A percentile compares a stretch with the other conserved stretches of the same genome.
Conservation (phyloP, 192 early-diverging fungal genomes). For the Coemansia sp. region DNA sequence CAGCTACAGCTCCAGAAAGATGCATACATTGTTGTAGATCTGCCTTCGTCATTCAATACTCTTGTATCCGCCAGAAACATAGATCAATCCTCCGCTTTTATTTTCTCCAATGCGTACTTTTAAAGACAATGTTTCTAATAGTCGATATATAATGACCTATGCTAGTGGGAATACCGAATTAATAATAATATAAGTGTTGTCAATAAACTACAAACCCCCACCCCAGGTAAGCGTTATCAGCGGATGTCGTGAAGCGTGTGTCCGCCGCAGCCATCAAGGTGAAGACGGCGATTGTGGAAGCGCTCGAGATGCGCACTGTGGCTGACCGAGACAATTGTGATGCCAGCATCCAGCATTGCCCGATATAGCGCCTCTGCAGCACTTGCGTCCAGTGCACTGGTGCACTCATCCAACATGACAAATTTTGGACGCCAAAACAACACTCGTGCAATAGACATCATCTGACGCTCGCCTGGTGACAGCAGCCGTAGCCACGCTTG, state of each 20-base stretch:
- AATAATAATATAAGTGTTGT: neutral
- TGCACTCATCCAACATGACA: slow-evolving; percentile 72
- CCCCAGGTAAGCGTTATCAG: neutral
- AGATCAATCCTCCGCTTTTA: no score
- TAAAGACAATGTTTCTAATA: neutral
- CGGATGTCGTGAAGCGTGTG: slow-evolving; percentile 15
- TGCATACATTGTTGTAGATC: neutral
- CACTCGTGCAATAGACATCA: slow-evolving; percentile 66
- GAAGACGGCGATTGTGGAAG: slow-evolving; percentile 54
- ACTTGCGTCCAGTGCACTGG: slow-evolving; percentile 62
- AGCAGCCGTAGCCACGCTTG: slow-evolving; percentile 64
- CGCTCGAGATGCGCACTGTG: slow-evolving; percentile 64
- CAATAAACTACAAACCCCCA: neutral
- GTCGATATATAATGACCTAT: neutral
- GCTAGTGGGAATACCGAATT: neutral
- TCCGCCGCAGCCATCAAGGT: slow-evolving; percentile 42
- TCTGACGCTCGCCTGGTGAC: slow-evolving; percentile 78
- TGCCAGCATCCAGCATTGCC: slow-evolving; percentile 60
- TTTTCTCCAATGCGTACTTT: neutral
- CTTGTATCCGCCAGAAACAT: no score
- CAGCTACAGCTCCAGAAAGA: neutral
- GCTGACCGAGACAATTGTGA: slow-evolving; percentile 88
- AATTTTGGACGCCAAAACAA: slow-evolving; percentile 71
- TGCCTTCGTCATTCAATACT: no score
- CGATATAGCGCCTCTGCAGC: slow-evolving; percentile 61